Evolutionary conservation across 1,284 basidiomycete genomes (phyloP).

Genomic region (Ceratobasidium sp.): DNA sequence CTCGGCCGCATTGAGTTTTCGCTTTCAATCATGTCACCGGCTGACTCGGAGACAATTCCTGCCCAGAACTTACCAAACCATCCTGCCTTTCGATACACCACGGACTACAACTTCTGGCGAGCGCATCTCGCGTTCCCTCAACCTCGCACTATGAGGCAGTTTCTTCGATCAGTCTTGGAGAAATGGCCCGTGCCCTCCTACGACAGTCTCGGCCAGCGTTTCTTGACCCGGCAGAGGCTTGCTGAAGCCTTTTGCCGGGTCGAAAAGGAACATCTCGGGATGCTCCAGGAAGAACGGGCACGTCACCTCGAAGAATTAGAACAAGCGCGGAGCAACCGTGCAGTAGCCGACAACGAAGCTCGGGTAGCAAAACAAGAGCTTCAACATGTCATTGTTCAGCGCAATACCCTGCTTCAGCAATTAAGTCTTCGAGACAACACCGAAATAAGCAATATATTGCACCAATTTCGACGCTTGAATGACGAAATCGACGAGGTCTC

Average conservation of each 20-base stretch:
- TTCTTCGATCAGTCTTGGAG: not conserved
- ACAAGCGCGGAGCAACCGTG: not conserved
- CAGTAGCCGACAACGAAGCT: not conserved
- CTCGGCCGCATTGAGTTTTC: not conserved
- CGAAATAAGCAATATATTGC: not conserved
- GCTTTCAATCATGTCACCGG: not conserved
- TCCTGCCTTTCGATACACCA: not conserved
- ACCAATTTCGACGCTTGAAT: not conserved
- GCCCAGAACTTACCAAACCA: not conserved
- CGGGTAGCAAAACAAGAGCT: not conserved
- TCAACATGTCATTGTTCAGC: not conserved
- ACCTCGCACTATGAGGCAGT: not conserved
- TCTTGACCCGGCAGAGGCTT: not conserved
- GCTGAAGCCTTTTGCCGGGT: not conserved
- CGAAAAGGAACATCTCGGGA: not conserved
- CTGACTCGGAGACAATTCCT: not conserved
- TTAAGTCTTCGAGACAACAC: conserved; percentile 3
- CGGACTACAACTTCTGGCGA: not conserved
- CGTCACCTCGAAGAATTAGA: not conserved
- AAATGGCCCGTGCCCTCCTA: not conserved
- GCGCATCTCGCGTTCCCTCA: not conserved
- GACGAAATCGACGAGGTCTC: conserved; percentile 2
- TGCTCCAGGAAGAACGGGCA: too few relatives aligned
- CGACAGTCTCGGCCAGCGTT: not conserved
- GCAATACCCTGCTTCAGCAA: not conserved